These are phyloP conservation scores for Cymodocea nodosa DNA, from an alignment of 116 monocot species.

Conservation along the genomic window DNA sequence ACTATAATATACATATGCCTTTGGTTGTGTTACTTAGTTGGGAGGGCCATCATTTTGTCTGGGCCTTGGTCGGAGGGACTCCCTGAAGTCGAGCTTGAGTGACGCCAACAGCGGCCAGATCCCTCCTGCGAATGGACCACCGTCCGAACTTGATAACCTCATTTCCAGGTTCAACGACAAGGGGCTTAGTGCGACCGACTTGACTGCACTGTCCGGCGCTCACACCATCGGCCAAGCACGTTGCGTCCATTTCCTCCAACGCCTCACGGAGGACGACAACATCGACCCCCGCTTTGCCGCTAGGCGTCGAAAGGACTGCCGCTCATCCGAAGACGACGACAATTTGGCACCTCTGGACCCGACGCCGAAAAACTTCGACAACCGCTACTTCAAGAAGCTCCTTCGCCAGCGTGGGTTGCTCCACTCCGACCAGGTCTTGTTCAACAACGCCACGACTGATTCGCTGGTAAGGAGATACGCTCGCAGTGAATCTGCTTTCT, in stretches of 20 bases:
- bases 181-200: not conserved
- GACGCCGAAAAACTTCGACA: constrained; percentile 42
- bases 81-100: not conserved
- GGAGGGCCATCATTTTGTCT: no score
- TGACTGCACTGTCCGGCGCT: constrained; percentile 24
- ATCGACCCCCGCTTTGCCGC: constrained; percentile 34
- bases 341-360: constrained; percentile 44
- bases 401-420: constrained; percentile 28
- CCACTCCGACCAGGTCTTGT: constrained; percentile 62
- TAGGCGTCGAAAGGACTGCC: constrained; percentile 26
- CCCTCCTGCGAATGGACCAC: not conserved
- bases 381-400: constrained; percentile 27
- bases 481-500: constrained; percentile 6
- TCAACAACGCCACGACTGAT: constrained; percentile 34
- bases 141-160: not conserved
- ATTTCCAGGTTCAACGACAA: constrained; percentile 2
- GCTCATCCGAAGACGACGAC: constrained; percentile 34
- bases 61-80: not conserved
- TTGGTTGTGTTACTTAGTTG: not conserved
- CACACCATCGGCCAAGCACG: constrained; percentile 71
- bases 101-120: no score
- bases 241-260: constrained; percentile 34
- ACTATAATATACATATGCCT: not conserved
- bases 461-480: constrained; percentile 21
- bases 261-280: constrained; percentile 55